These are phyloP conservation scores for Oryza officinalis DNA, from an alignment of 176 grass and related monocot species.

Conservation along the genomic window DNA sequence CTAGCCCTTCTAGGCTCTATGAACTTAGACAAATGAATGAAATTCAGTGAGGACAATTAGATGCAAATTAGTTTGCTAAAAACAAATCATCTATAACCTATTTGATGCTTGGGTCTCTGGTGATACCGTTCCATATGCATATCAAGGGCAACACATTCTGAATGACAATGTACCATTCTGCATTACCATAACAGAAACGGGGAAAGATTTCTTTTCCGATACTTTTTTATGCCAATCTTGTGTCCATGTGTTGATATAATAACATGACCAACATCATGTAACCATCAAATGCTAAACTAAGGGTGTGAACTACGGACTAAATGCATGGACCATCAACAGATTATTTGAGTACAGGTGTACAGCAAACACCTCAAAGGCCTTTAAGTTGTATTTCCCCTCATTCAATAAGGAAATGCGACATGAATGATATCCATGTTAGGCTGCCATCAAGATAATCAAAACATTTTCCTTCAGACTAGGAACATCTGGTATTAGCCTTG, in stretches of 20 bases:
- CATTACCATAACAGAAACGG: slow-evolving; percentile 2
- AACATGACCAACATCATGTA: slow-evolving; percentile 35
- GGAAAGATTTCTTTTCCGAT: slow-evolving; percentile 32
- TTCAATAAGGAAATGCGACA: slow-evolving; percentile 44
- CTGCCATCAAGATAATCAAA: slow-evolving; percentile 42
- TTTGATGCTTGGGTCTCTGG: not conserved
- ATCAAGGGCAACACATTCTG: slow-evolving; percentile 19
- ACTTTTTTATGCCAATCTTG: slow-evolving; percentile 29
- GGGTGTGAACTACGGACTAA: slow-evolving; percentile 34
- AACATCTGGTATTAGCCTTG: slow-evolving; percentile 31
- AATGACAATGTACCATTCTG: not conserved
- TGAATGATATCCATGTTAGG: slow-evolving; percentile 46
- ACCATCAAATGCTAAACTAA: slow-evolving; percentile 29
- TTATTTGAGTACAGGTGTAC: slow-evolving; percentile 24
- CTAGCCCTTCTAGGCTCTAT: not conserved
- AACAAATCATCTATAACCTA: not conserved
- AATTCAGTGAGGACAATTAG: slow-evolving; percentile 25
- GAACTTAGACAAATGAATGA: not conserved
- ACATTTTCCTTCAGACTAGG: slow-evolving; percentile 34
- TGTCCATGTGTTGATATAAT: slow-evolving; percentile 13
- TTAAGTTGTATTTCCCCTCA: slow-evolving; percentile 31
- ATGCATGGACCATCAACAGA: slow-evolving; percentile 30
- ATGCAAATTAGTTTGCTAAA: slow-evolving; percentile 26
- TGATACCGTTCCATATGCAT: not conserved
- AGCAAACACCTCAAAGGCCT: slow-evolving; percentile 41